Evolutionary conservation across 257 asterid genomes (phyloP), one percentile per base, ranked within the genome.

Genomic region (Avicennia marina): DNA sequence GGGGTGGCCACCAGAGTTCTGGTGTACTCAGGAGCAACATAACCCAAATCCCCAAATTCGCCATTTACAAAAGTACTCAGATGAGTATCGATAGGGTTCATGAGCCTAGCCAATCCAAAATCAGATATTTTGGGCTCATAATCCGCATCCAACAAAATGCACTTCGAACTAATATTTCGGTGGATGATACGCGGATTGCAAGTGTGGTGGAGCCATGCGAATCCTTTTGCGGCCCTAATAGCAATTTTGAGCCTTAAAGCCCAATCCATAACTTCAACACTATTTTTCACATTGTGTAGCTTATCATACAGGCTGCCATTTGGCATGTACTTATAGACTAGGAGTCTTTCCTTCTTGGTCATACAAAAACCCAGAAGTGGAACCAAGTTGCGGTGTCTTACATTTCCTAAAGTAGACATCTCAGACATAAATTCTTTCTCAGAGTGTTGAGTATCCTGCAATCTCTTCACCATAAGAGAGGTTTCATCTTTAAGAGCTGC

Each of bases 1-100:
- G 95, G 94, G 11, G 98, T 90, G 59, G 95, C 97, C 46, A 82
- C 15, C 1, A 90, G 81, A 18, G 97, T 90, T 63, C 95, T 77
- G 0, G 87, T 44, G 8, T 87, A 84, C 58, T 90, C 98, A 0
- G 94, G 98, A 0, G 96, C 96, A 48, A 90, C 96, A 53, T 90
- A 90, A 40, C 98, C 98, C 57, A 75, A 72, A 46, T 90, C 95
- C 20, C 97, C 97, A 1, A 90, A 90, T 53, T 90, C 95, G 3
- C 97, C 95, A 21, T 90, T 90, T 62, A 89, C 95, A 12, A 86
- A 86, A 15, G 97, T 90, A 62, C 95, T 90, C 77, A 90, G 63
- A 65, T 87, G 98, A 19, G 96, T 80, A 76, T 90, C 96, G 6
- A 87, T 58, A 0, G 96, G 98, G 57, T 90, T 87, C 98, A 90